Conservation (phyloP, 805 yeast species). For the Priceomyces carsonii region DNA sequence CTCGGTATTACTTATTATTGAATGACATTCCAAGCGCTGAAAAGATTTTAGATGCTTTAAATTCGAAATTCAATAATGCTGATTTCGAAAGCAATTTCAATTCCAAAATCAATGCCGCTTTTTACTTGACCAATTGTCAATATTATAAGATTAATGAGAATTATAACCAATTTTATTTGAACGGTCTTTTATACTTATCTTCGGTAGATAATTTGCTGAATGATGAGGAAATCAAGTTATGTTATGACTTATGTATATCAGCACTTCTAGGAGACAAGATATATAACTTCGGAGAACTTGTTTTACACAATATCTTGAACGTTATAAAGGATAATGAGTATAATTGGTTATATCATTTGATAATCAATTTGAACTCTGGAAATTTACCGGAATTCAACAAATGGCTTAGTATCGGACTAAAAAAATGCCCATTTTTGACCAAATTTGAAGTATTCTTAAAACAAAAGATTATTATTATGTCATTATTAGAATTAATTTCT, state of each 20-base stretch:
- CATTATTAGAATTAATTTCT: conserved; percentile 85
- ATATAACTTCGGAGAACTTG: conserved; percentile 93
- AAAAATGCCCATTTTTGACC: conserved; percentile 55
- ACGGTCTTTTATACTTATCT: conserved; percentile 78
- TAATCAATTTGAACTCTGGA: conserved; percentile 75
- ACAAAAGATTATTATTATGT: conserved; percentile 91
- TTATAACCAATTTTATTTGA: conserved; percentile 78
- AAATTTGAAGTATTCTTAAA: conserved; percentile 65
- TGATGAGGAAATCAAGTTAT: conserved; percentile 45
- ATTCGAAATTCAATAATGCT: conserved; percentile 52
- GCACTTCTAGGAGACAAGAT: conserved; percentile 90
- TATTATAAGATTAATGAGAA: conserved; percentile 74
- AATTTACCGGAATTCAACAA: conserved; percentile 66
- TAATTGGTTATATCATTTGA: conserved; percentile 71
- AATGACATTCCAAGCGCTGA: conserved; percentile 58
- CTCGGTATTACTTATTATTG: conserved; percentile 64
- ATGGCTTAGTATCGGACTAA: conserved; percentile 38
- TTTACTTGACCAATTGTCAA: conserved; percentile 76
- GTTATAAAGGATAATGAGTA: conserved; percentile 48
- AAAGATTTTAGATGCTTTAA: conserved; percentile 63
- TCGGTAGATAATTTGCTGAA: conserved; percentile 53
- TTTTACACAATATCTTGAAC: conserved; percentile 80
- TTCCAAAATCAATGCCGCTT: conserved; percentile 76
- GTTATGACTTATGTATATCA: conserved; percentile 75
- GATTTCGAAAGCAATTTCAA: conserved; percentile 28